Conservation (phyloP, 352 stramenopile genomes). For the Globisporangium lucens region DNA sequence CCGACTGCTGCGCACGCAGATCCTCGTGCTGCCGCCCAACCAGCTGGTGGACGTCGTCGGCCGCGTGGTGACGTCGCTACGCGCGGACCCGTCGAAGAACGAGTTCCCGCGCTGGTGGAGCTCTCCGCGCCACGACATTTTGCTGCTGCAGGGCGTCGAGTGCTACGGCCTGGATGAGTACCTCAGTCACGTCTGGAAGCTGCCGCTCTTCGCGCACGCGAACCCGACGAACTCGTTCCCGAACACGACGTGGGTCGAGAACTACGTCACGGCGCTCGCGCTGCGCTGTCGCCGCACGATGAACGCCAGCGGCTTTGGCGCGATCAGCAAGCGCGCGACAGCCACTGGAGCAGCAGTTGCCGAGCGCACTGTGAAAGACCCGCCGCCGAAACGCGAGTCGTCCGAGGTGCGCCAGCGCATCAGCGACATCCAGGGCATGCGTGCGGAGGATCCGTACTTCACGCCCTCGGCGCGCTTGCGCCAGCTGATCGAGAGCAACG, state of each 20-base stretch:
- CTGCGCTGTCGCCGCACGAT: constrained; percentile 34
- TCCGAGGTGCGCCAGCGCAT: constrained; percentile 47
- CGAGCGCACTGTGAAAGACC: constrained; percentile 1
- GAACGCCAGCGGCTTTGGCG: constrained; percentile 7
- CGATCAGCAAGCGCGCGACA: constrained; percentile 14
- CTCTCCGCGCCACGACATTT: constrained; percentile 69
- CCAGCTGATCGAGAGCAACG: constrained; percentile 39
- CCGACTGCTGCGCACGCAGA: constrained; percentile 58
- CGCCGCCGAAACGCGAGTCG: constrained; percentile 18
- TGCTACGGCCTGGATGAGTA: constrained; percentile 79
- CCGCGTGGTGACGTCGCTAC: constrained; percentile 42
- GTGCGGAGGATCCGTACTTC: constrained; percentile 57
- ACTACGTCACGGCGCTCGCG: constrained; percentile 51
- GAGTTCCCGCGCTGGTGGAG: constrained; percentile 74
- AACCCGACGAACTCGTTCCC: constrained; percentile 47
- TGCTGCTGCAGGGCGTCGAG: constrained; percentile 81
- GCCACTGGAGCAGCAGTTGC: background rate
- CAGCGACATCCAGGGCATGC: constrained; percentile 61
- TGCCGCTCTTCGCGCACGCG: constrained; percentile 49
- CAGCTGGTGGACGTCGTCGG: constrained; percentile 62
- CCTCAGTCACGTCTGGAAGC: constrained; percentile 60
- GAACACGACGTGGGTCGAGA: constrained; percentile 72
- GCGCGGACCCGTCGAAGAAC: constrained; percentile 1
- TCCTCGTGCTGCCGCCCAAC: constrained; percentile 59
- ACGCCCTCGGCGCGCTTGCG: constrained; percentile 32